Evolutionary conservation across 208 protist species (phyloP), one percentile per base, ranked within the genome.

Genomic region (Borovskyia barvae): DNA sequence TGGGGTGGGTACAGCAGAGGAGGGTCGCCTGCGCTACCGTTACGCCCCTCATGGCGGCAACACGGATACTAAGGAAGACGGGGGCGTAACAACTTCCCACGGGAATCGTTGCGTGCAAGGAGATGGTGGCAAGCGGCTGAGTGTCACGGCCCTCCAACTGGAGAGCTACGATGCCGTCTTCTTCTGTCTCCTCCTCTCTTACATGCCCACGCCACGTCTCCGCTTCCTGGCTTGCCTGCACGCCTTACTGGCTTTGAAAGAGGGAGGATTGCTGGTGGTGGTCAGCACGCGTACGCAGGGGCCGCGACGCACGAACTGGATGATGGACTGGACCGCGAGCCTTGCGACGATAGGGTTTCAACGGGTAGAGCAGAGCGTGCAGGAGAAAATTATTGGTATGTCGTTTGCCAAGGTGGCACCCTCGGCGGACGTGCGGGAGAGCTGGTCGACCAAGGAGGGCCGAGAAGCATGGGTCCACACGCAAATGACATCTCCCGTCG

Each of bases 151-250:
- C 2, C 42, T 86, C 6, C 55, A 46, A 8, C 54, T 69, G 9
- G 73, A 72, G 20, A 58, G 66, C 42, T 88, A 70, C 55, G 83
- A 95, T 50, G 85, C 60, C 7, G 79, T 95, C 3, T 72, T 88
- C 42, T 95, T 95, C 53, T 93, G 84, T 51, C 64, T 95, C 19
- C 66, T 95, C 20, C 79, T 95, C 6, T 93, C 85, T 6, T 95
- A 92, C 72, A 58, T 95, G 41, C 89, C 89, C 5, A 86, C 77
- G 14, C 74, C 89, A 2, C 66, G 71, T 2, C 52, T 95, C 48
- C 85, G 89, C 15, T 92, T 80, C 57, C 66, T 61, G n/a, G 83
- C 82, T 24, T 93, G 85, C 56, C 66, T 86, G 33, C 72, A 93
- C 40, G 89, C 89, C 11, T 86, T 76, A 50, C 54, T 91, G 19